Conservation (phyloP, 2,329 filamentous ascomycete genomes). For the Ceratocystis harringtonii region DNA sequence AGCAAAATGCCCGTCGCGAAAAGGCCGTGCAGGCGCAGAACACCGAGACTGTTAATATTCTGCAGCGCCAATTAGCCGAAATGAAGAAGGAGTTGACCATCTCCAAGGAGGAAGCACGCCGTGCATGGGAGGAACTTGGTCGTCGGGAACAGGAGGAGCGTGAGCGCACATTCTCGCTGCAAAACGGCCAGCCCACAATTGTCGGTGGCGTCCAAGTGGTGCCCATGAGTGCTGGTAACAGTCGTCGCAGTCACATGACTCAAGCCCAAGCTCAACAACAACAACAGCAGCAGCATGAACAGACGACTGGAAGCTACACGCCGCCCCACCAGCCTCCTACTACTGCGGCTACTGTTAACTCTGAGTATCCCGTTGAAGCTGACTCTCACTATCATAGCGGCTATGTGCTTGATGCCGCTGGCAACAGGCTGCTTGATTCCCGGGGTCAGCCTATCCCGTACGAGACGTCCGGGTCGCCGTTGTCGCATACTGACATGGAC, state of each 20-base stretch:
- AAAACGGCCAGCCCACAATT: slow-evolving; percentile 73
- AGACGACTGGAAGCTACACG: slow-evolving; percentile 9
- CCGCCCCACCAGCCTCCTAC: slow-evolving; percentile 16
- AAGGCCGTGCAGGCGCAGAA: slow-evolving; percentile 26
- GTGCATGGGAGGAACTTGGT: slow-evolving; percentile 94
- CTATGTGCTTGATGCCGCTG: slow-evolving; percentile 23
- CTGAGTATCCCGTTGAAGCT: slow-evolving; percentile 22
- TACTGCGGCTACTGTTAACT: slow-evolving; percentile 18
- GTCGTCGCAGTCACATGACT: slow-evolving; percentile 35
- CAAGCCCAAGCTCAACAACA: slow-evolving; percentile 20
- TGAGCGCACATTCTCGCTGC: slow-evolving; percentile 69
- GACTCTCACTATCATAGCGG: slow-evolving; percentile 10
- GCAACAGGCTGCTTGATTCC: slow-evolving; percentile 18
- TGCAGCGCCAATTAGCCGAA: slow-evolving; percentile 67
- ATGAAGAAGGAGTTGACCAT: slow-evolving; percentile 89
- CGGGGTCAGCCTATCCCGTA: slow-evolving; percentile 20
- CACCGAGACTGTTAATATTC: slow-evolving; percentile 21
- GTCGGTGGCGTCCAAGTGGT: slow-evolving; percentile 92
- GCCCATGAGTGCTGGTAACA: slow-evolving; percentile 55
- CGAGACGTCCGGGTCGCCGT: slow-evolving; percentile 7
- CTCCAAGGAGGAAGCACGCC: slow-evolving; percentile 85
- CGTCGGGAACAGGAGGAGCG: slow-evolving; percentile 85
- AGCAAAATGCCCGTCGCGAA: slow-evolving; percentile 57
- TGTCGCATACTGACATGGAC: slow-evolving; percentile 13
- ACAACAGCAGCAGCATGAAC: not conserved